Percentiles rank a stretch among this genome's conserved stretches.
Evolutionary conservation across 2,329 filamentous ascomycete genomes (phyloP).

Genomic region (Zarea fungicola): DNA sequence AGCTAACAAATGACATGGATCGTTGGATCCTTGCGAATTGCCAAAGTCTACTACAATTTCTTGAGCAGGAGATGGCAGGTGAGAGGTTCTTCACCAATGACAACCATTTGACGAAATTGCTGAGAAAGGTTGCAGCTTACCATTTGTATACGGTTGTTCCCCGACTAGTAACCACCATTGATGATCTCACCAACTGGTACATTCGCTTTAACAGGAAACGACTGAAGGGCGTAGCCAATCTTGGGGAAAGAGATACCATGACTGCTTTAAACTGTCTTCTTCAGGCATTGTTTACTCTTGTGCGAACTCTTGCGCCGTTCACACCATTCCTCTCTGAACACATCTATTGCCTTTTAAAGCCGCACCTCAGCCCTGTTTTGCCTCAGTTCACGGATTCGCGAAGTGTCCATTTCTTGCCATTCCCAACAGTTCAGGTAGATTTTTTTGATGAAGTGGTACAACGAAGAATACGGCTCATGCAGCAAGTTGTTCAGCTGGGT

Average conservation of each 20-base stretch:
- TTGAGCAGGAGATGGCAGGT: constrained; percentile 79
- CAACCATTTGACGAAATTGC: no score
- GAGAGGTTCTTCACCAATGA: no score
- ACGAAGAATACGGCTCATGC: constrained; percentile 76
- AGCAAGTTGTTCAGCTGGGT: constrained; percentile 80
- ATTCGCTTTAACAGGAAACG: constrained; percentile 83
- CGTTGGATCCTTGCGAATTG: constrained; percentile 83
- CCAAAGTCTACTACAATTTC: constrained; percentile 78
- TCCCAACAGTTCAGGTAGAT: constrained; percentile 75
- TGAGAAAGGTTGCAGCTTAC: no score
- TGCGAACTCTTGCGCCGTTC: constrained; percentile 77
- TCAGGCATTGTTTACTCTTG: constrained; percentile 79
- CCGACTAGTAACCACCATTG: constrained; percentile 68
- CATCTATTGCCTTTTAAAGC: constrained; percentile 76
- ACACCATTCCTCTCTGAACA: constrained; percentile 86
- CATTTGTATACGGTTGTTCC: constrained; percentile 81
- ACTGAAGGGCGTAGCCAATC: constrained; percentile 73
- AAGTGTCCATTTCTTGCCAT: constrained; percentile 80
- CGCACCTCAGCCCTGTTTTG: constrained; percentile 65
- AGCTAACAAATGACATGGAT: constrained; percentile 62
- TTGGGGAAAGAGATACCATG: constrained; percentile 61
- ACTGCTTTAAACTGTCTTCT: constrained; percentile 84
- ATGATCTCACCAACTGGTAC: constrained; percentile 89
- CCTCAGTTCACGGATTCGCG: constrained; percentile 61
- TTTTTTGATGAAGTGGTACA: constrained; percentile 78